Base-by-base conservation (phyloP, 2,329 filamentous ascomycete genomes). In the Biscogniauxia marginata region DNA sequence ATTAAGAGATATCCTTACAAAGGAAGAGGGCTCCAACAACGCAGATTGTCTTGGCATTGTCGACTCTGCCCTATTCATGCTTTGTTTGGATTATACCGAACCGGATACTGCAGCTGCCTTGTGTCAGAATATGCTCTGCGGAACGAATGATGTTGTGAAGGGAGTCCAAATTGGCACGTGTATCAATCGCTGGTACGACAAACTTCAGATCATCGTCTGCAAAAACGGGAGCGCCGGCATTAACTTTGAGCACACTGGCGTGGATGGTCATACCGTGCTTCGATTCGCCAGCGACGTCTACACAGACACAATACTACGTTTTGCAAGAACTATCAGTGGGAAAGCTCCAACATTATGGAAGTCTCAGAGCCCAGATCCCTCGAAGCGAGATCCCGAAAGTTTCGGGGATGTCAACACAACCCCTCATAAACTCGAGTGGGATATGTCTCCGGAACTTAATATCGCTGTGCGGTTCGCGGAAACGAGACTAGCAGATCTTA, bases 61-160 rank as follows among this genome's bases (percentile, higher is more conserved):
- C 48, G 95, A 99, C 72, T 93, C 92, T 1, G 92, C 95, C 0
- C 80, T 99, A 0, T 99, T 98, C 69, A 84, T 96, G 18, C 81
- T 99, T 2, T 98, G 93, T 64, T 79, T 99, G 4, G 95, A 99
- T 73, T 95, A 96, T 67, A 91, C 91, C 0, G 93, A 96, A 71
- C 93, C 95, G 0, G 76, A 82, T 1, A 91, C 84, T 48, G 89
- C 87, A 0, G 87, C 91, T 0, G 89, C 91, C 25, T 83, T 98
- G n/a, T 97, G 93, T 73, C 92, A 91, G 70, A 99, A 98, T 73
- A 98, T 99, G 93, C 88, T 99, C 11, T 98, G 95, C 68, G 95
- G 95, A 46, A 96, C 92, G 0, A 96, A 89, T 65, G 87, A 95
- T 68, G 88, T 98, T 11, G 90, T 96, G 67, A 90, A 89, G 70